Evolutionary conservation across 139 green algal genomes (phyloP), one percentile per base, ranked within the genome.

Genomic region (Ulvella scutata): DNA sequence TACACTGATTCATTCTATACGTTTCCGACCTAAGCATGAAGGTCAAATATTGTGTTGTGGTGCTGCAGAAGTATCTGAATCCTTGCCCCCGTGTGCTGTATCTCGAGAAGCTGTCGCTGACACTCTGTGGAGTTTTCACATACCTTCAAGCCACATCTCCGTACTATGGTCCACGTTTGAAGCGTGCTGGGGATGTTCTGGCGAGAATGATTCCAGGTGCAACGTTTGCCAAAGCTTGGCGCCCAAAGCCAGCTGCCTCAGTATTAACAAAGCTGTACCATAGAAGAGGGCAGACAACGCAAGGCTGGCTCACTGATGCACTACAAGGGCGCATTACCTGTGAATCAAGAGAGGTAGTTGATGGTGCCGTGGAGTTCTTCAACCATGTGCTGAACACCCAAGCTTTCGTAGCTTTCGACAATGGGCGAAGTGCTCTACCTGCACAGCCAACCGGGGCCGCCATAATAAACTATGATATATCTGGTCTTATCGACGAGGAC

Each of bases 181-280:
- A 67, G 20, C 51, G 51, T 26, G 51, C 51, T 26, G 51, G n/a
- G 33, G 51, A 67, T n/a, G 13, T 67, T 6, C 20, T 67, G 51
- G 51, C 51, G 33, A 10, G 51, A 29, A 67, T 67, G 51, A 26
- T 67, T 26, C 51, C 51, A 31, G 51, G 51, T 26, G 51, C 51
- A 67, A 67, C 51, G n/a, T 67, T 67, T 67, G 51, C 2, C 51
- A 67, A 67, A 23, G 51, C 51, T 6, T 67, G 51, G 51, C 51
- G 51, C 51, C 51, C 51, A 26, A 67, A 67, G 51, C 51, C 51
- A n/a, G 33, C 51, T 10, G 51, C 51, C 20, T n/a, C 51, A n/a
- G 33, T 67, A n/a, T 67, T 36, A n/a, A 67, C n/a, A n/a, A 67
- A 67, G 33, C 51, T 67, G 51, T 67, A 67, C 51, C 51, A 67